These are phyloP conservation scores for Tulasnella sp. DNA, from an alignment of 768 basidiomycete species.

Conservation along the genomic window DNA sequence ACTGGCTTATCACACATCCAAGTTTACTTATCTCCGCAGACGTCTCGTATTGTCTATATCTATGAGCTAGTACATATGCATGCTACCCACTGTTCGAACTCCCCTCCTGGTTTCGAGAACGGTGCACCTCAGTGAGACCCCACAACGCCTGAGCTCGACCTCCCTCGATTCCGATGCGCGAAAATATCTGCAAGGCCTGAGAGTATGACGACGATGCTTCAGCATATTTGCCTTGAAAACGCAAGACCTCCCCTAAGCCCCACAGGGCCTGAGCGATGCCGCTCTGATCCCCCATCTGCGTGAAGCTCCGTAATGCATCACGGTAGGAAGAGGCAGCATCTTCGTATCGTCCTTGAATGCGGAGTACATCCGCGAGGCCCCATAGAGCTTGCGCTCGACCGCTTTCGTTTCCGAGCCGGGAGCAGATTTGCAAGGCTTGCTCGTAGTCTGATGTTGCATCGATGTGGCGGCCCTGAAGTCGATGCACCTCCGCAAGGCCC, in stretches of 20 bases:
- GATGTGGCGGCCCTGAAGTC: background rate
- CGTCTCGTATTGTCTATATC: too few relatives aligned
- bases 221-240: background rate
- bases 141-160: background rate
- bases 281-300: background rate
- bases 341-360: constrained; percentile 2
- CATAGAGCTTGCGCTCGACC: background rate
- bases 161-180: background rate
- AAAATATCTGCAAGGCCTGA: background rate
- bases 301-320: background rate
- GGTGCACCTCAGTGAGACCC: background rate
- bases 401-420: background rate
- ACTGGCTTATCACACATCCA: too few relatives aligned
- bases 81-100: background rate
- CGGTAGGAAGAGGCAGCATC: background rate
- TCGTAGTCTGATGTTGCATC: background rate
- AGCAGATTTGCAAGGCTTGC: background rate
- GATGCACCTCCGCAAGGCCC: background rate
- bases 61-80: too few relatives aligned
- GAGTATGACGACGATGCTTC: background rate
- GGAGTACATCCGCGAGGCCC: background rate
- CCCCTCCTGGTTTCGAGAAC: background rate
- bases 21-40: too few relatives aligned
- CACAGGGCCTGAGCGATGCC: background rate
- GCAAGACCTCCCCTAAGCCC: background rate